Conservation (phyloP, 2,329 filamentous ascomycete species). For the Aureobasidium sp. region DNA sequence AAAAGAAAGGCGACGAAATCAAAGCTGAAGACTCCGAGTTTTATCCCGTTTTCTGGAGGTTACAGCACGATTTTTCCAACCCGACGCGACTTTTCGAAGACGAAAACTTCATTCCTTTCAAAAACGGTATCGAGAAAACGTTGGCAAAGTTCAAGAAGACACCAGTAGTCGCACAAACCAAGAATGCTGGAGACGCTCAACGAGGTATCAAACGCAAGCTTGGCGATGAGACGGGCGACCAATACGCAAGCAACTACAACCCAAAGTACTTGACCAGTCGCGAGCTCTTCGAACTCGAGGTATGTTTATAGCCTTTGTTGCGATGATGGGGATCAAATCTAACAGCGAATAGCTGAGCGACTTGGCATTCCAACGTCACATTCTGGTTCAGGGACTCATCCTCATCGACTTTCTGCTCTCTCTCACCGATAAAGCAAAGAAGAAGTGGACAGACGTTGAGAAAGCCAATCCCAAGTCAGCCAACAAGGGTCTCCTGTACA, state of each 20-base stretch:
- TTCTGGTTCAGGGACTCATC: slow-evolving; percentile 91
- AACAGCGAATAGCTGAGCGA: slow-evolving; percentile 66
- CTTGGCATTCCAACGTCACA: slow-evolving; percentile 85
- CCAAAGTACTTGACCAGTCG: slow-evolving; percentile 97
- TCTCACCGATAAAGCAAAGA: slow-evolving; percentile 72
- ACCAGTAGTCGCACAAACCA: slow-evolving; percentile 61
- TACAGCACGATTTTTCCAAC: slow-evolving; percentile 88
- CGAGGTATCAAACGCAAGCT: slow-evolving; percentile 64
- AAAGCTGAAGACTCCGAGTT: slow-evolving; percentile 60
- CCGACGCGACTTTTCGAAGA: slow-evolving; percentile 69
- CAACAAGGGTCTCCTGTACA: slow-evolving; percentile 85
- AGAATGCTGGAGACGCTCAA: slow-evolving; percentile 56
- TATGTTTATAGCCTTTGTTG: slow-evolving; percentile 35
- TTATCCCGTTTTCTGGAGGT: slow-evolving; percentile 88
- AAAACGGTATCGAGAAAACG: slow-evolving; percentile 55
- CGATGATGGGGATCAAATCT: neutral
- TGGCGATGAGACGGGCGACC: slow-evolving; percentile 44
- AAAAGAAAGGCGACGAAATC: slow-evolving; percentile 36
- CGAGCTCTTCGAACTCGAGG: slow-evolving; percentile 92
- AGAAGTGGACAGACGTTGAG: slow-evolving; percentile 62
- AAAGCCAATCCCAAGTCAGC: slow-evolving; percentile 33
- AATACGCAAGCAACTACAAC: slow-evolving; percentile 70
- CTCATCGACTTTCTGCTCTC: slow-evolving; percentile 93
- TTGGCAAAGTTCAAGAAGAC: slow-evolving; percentile 69
- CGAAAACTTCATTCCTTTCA: slow-evolving; percentile 60